Evolutionary conservation across 1,139 yeast species (phyloP), one percentile per base, ranked within the genome.

Genomic region (Zygoascus meyerae): DNA sequence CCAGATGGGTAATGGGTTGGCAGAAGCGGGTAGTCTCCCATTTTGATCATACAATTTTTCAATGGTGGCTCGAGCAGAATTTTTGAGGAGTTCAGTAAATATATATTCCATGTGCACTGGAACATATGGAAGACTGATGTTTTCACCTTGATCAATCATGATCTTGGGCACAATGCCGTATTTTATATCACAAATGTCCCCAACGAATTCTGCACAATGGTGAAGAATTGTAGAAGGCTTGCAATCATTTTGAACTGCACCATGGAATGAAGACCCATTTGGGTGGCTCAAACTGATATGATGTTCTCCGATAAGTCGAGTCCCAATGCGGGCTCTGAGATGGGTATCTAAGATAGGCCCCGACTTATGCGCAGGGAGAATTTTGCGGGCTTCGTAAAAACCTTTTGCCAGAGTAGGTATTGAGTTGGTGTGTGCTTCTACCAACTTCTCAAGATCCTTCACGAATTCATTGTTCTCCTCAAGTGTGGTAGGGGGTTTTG

Each of bases 41-140:
- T 42, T 42, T 12, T 32, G n/a, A 33, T 63, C 65, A 28, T 29
- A 42, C 29, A 33, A 35, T 51, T 79, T 81, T 60, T 86, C 96
- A 42, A 89, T 81, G 44, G 86, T 89, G 0, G 97, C 94, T 47
- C 97, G 69, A 53, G 84, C 81, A 2, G 95, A 77, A 63, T 90
- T 90, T 63, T 90, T 90, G 57, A 90, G 72, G n/a, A 90, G 65
- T 65, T 90, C 98, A 17, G 86, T 86, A 46, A 89, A 71, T 42
- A 90, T 79, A 60, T 92, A 90, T 63, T 90, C 96, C 44, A 92
- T 66, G 61, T 90, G 95, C 45, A 82, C 83, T 31, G 92, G 90
- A 42, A 90, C 83, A 63, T 87, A 90, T 0, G 96, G 92, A 62
- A 89, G 64, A 34, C 62, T 63, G 34, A 77, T 67, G 37, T 74